phyloP scores from a whole-genome alignment of 257 asterid species.

The Solanum chmielewskii region DNA sequence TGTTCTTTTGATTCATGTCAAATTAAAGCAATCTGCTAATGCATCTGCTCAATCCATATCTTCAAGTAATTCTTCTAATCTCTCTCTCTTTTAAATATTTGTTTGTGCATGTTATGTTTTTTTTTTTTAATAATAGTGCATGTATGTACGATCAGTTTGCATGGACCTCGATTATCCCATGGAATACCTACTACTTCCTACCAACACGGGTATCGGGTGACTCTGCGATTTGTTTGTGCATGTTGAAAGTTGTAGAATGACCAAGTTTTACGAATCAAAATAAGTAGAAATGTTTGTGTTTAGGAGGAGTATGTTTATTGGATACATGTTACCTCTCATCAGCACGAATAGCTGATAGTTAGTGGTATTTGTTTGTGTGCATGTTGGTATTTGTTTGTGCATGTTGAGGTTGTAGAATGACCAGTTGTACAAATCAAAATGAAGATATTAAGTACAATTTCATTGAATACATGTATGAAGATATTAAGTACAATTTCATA shows the following conservation, averaged over 20 bases:
- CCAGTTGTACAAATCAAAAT: neutral
- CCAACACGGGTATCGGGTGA: neutral
- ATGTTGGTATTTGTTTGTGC: neutral
- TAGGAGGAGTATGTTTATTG: neutral
- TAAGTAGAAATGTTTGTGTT: neutral
- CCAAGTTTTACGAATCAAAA: neutral
- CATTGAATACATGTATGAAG: neutral
- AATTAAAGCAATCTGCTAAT: slow-evolving; percentile 19
- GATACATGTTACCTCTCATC: neutral
- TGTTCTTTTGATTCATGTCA: slow-evolving; percentile 63
- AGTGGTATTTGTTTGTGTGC: neutral
- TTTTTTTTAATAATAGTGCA: neutral
- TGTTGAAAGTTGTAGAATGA: neutral
- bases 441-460: neutral
- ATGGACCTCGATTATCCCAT: neutral
- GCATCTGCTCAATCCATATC: slow-evolving; percentile 22
- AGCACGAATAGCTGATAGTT: neutral
- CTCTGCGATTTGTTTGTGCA: neutral
- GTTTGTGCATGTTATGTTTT: neutral
- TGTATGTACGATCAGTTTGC: neutral
- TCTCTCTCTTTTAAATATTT: neutral
- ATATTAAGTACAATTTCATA: neutral
- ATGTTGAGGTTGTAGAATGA: neutral
- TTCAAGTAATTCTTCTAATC: slow-evolving; percentile 29
- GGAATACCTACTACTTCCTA: neutral